Evolutionary conservation across 345 rosid species (phyloP).

Genomic region (Dovyalis caffra): DNA sequence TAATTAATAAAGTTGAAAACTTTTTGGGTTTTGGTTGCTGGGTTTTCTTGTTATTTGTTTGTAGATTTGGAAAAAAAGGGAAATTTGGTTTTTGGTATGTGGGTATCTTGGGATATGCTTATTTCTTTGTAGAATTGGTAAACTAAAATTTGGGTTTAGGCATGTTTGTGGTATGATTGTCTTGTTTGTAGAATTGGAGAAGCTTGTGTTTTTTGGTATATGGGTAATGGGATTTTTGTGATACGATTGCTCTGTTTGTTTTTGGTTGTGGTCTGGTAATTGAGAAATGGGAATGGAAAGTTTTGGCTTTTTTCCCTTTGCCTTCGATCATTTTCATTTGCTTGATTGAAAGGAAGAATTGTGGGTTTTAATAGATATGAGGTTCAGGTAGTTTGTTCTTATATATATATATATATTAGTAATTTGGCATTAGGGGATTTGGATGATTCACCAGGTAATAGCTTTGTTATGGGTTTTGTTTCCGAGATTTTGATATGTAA

Average conservation of each 20-base stretch:
- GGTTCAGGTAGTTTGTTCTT: too few relatives aligned
- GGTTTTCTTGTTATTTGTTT: not conserved
- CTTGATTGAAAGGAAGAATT: not conserved
- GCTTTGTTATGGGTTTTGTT: too few relatives aligned
- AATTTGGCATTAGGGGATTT: too few relatives aligned
- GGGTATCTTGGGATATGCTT: not conserved
- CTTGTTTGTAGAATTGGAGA: not conserved
- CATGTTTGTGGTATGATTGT: not conserved
- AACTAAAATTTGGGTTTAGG: not conserved
- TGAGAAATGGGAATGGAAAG: not conserved
- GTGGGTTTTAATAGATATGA: not conserved
- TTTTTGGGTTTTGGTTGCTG: not conserved
- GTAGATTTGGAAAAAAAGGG: not conserved
- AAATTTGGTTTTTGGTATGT: not conserved
- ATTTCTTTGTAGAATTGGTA: not conserved
- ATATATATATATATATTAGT: too few relatives aligned
- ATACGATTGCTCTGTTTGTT: not conserved
- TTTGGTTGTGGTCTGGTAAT: not conserved
- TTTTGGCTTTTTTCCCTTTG: not conserved
- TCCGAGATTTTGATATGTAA: too few relatives aligned
- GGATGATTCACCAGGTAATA: too few relatives aligned
- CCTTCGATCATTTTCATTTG: not conserved
- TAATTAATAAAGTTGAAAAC: conserved; percentile 10
- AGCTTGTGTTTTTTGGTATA: not conserved
- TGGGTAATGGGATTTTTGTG: not conserved